Conservation (phyloP, 331 rosid genomes). For the Telfairia occidentalis region DNA sequence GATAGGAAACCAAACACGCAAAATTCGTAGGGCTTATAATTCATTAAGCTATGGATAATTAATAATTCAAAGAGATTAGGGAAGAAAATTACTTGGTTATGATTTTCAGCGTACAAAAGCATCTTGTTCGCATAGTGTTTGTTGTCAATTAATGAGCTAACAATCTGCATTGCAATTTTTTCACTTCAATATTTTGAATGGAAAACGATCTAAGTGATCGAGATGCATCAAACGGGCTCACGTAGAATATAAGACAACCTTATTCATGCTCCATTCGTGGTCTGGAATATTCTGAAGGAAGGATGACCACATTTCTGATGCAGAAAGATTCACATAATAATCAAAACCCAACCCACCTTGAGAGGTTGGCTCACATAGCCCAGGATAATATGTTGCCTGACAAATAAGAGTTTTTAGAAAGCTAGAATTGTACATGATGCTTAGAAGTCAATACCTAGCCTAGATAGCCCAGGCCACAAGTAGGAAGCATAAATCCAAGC, state of each 20-base stretch:
- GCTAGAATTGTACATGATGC: neutral
- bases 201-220: constrained; percentile 3
- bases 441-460: neutral
- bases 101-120: constrained; percentile 84
- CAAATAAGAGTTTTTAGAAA: constrained; percentile 4
- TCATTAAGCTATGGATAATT: neutral
- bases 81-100: constrained; percentile 56
- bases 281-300: constrained; percentile 68
- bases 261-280: constrained; percentile 84
- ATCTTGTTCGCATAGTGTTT: constrained; percentile 52
- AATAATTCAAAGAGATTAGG: neutral
- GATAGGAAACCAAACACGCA: neutral
- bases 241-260: constrained; percentile 39
- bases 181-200: constrained; percentile 10
- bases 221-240: neutral
- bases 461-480: neutral
- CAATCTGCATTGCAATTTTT: constrained; percentile 45
- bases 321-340: constrained; percentile 77
- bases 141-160: constrained; percentile 51
- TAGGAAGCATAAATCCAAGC: neutral
- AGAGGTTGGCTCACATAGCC: constrained; percentile 80
- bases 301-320: constrained; percentile 76
- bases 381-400: constrained; percentile 90
- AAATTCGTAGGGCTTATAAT: neutral
- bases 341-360: constrained; percentile 99